A percentile compares a stretch with the other conserved stretches of the same genome.
Conservation (phyloP, 768 basidiomycete genomes). For the Trametes villosa region DNA sequence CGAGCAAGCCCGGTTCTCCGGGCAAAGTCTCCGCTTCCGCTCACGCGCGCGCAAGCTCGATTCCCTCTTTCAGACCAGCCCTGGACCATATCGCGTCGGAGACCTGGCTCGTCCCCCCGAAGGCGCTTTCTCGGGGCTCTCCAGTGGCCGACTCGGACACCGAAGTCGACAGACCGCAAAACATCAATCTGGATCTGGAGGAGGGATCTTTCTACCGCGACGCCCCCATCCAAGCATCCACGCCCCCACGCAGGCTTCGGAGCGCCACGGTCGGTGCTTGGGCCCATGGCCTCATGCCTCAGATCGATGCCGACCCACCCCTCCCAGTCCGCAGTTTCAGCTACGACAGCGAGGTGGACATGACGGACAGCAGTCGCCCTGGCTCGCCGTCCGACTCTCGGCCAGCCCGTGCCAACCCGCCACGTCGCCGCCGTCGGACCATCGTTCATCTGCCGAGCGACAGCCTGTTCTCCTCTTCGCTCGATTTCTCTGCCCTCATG, state of each 20-base stretch:
- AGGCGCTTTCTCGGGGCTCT: conserved; percentile 30
- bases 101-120: conserved; percentile 36
- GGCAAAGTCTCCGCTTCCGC: neutral
- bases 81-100: conserved; percentile 25
- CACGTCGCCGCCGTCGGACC: conserved; percentile 31
- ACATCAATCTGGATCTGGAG: conserved; percentile 7
- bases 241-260: conserved; percentile 29
- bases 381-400: conserved; percentile 11
- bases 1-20: neutral
- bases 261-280: conserved; percentile 20
- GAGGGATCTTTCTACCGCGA: conserved; percentile 29
- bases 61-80: conserved; percentile 24
- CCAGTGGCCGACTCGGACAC: conserved; percentile 6
- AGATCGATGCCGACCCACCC: conserved; percentile 21
- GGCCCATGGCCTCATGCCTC: conserved; percentile 19
- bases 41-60: conserved; percentile 33
- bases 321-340: conserved; percentile 15
- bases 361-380: conserved; percentile 19
- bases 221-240: conserved; percentile 27
- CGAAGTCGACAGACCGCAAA: conserved; percentile 16
- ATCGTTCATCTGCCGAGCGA: conserved; percentile 32
- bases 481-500: conserved; percentile 32
- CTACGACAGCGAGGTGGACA: conserved; percentile 24
- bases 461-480: conserved; percentile 34
- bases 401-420: conserved; percentile 11